These are phyloP conservation scores for Digitaria exilis DNA, from an alignment of 202 grass and related monocot species.

Conservation along the genomic window DNA sequence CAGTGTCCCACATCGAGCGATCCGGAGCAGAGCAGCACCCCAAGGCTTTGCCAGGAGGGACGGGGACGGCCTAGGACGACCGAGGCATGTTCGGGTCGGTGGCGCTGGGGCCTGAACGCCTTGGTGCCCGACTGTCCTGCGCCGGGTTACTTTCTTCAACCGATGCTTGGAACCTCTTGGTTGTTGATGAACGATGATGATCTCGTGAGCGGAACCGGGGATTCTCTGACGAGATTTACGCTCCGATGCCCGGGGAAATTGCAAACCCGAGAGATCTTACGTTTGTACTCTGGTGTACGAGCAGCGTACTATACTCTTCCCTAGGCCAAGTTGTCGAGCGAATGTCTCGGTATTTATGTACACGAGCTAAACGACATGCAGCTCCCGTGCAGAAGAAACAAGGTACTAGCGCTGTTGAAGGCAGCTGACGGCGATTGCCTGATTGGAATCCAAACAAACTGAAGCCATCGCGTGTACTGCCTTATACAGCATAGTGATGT, in stretches of 20 bases:
- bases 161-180: not conserved
- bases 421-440: too few species aligned
- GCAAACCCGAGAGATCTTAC: not conserved
- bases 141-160: not conserved
- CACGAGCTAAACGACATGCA: not conserved
- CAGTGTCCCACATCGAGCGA: not conserved
- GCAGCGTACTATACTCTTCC: not conserved
- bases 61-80: not conserved
- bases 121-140: not conserved
- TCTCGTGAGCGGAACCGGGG: not conserved
- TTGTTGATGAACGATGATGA: too few species aligned
- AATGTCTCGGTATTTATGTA: not conserved
- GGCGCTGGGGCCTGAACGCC: not conserved
- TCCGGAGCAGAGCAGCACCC: not conserved
- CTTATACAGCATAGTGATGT: not conserved
- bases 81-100: not conserved
- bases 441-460: not conserved
- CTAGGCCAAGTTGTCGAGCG: not conserved
- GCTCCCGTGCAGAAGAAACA: not conserved
- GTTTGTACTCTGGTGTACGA: not conserved
- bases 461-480: not conserved
- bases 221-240: not conserved
- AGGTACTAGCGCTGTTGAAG: not conserved
- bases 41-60: conserved; percentile 12
- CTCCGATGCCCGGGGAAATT: not conserved